Percentiles rank a stretch among this genome's conserved stretches.
These are phyloP conservation scores for Fusarium floridanum DNA, from an alignment of 2,329 filamentous ascomycete species.

Conservation along the genomic window DNA sequence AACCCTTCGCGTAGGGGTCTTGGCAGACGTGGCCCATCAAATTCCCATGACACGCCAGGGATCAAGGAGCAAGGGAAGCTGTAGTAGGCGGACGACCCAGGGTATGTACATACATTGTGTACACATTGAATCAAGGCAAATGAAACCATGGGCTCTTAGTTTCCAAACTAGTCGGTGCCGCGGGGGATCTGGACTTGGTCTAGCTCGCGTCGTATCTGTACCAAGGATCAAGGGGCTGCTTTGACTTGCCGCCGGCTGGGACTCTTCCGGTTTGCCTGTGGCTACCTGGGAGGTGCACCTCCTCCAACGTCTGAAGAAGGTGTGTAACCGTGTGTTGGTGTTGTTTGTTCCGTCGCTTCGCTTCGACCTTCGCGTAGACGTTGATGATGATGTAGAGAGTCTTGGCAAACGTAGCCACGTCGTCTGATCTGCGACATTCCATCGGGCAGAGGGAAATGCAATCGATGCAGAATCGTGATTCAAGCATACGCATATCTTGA, in stretches of 20 bases:
- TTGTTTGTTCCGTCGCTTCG: neutral
- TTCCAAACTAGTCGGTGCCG: conserved; percentile 33
- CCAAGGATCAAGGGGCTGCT: conserved; percentile 3
- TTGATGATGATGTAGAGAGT: conserved; percentile 6
- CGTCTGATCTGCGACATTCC: conserved; percentile 13
- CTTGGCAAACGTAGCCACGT: conserved; percentile 6
- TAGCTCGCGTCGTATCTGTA: conserved; percentile 19
- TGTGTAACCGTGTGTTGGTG: neutral
- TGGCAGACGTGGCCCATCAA: conserved; percentile 1
- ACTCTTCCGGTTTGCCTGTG: conserved; percentile 5
- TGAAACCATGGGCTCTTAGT: conserved; percentile 15
- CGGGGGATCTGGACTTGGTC: conserved; percentile 32
- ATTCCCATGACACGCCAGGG: neutral
- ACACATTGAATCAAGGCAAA: neutral
- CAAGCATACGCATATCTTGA: neutral
- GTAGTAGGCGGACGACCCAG: conserved; percentile 1
- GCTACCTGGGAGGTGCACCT: neutral
- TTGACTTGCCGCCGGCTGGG: conserved; percentile 18
- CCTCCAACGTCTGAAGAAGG: neutral
- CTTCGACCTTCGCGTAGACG: neutral
- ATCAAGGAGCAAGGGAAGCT: neutral
- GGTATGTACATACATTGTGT: conserved; percentile 3
- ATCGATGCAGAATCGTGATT: conserved; percentile 24
- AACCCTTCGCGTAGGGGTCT: neutral
- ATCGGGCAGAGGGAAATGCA: neutral